Evolutionary conservation across 2,329 filamentous ascomycete species (phyloP).

Genomic region (Paraphaeosphaeria sporulosa): DNA sequence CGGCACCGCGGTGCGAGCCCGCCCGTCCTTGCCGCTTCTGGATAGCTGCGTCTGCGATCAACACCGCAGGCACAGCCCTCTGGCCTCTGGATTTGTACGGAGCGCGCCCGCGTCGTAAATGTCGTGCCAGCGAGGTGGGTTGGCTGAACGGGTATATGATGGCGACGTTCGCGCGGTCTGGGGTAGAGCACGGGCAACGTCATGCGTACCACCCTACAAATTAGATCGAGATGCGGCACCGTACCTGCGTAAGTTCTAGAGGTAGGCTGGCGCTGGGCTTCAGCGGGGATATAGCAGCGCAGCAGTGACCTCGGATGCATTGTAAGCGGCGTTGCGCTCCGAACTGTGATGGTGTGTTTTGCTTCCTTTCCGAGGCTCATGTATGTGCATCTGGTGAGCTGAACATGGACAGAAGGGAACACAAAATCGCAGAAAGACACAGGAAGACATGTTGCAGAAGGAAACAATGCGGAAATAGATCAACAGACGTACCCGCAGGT

Average conservation of each 20-base stretch:
- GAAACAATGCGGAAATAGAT: no score
- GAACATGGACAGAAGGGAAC: no score
- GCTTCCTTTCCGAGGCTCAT: no score
- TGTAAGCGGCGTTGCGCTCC: no score
- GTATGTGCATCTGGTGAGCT: no score
- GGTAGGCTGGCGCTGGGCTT: not conserved
- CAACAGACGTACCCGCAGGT: no score
- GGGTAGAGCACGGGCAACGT: not conserved
- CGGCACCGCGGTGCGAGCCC: slow-evolving; percentile 12
- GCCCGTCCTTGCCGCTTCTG: slow-evolving; percentile 15
- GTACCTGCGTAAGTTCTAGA: not conserved
- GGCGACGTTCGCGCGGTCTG: not conserved
- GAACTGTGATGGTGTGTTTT: no score
- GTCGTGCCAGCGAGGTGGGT: not conserved
- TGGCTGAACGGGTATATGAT: not conserved
- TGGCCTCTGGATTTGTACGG: not conserved
- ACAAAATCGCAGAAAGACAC: no score
- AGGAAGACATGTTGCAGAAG: no score
- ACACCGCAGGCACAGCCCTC: not conserved
- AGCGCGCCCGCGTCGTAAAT: not conserved
- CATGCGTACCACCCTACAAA: slow-evolving; percentile 8
- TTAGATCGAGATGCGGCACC: no score
- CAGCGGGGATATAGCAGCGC: no score
- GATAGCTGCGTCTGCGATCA: slow-evolving; percentile 9
- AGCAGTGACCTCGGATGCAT: no score